phyloP scores from a whole-genome alignment of 2,329 filamentous ascomycete genomes.

The Scortechinia acanthostroma region DNA sequence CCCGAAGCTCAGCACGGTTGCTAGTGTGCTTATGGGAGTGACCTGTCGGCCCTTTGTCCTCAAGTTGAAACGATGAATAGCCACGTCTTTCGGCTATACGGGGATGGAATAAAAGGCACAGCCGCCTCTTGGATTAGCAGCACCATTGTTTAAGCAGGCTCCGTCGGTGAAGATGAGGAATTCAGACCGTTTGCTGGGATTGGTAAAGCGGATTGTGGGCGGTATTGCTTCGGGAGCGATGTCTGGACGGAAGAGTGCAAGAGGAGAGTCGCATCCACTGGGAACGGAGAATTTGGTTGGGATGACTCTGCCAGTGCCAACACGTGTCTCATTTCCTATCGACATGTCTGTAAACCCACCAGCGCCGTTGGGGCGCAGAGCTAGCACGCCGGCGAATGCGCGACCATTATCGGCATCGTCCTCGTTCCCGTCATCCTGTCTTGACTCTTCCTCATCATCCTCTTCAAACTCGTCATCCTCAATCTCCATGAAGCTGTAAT shows the following conservation, averaged over 20 bases:
- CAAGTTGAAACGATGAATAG: slow-evolving; percentile 11
- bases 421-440: no score
- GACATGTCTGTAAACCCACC: slow-evolving; percentile 2
- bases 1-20: slow-evolving; percentile 47
- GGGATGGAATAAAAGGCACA: slow-evolving; percentile 25
- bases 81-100: slow-evolving; percentile 1
- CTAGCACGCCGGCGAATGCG: background rate
- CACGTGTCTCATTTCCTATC: slow-evolving; percentile 6
- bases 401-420: slow-evolving; percentile 1
- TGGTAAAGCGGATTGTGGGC: slow-evolving; percentile 15
- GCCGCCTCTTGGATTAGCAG: slow-evolving; percentile 23
- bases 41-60: slow-evolving; percentile 30
- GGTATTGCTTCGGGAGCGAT: background rate
- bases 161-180: slow-evolving; percentile 36
- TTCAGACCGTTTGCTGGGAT: slow-evolving; percentile 15
- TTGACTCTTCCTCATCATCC: no score
- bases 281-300: slow-evolving; percentile 20
- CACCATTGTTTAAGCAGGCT: slow-evolving; percentile 32
- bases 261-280: slow-evolving; percentile 9
- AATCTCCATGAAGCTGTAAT: slow-evolving; percentile 23
- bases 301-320: slow-evolving; percentile 19
- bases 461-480: slow-evolving; percentile 2
- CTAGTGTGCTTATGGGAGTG: slow-evolving; percentile 28
- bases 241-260: slow-evolving; percentile 14
- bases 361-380: no score